A percentile compares a stretch with the other conserved stretches of the same genome.
Evolutionary conservation across 768 basidiomycete genomes (phyloP).

Genomic region (Tulasnella sp.): DNA sequence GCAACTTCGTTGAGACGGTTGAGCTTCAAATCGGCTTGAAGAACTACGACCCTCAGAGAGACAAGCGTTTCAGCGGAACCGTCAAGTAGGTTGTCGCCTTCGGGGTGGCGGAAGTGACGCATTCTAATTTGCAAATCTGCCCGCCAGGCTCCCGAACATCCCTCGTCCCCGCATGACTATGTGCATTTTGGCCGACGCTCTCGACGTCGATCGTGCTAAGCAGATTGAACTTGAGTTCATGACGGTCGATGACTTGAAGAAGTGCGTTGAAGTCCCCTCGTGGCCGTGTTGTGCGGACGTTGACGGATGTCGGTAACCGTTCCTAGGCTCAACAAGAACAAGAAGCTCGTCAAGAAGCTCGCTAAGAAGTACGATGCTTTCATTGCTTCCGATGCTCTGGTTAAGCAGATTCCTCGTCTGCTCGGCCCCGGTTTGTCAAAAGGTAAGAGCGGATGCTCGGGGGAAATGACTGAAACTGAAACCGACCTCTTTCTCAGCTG

Average conservation of each 20-base stretch:
- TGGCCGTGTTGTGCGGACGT: not conserved
- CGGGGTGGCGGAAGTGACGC: not conserved
- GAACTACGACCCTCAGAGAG: constrained; percentile 99
- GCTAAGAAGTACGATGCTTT: constrained; percentile 99
- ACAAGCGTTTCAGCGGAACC: constrained; percentile 99
- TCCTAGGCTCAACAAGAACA: constrained; percentile 96
- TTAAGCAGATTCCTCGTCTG: constrained; percentile 99
- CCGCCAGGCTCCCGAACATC: constrained; percentile 83
- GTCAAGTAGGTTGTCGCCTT: constrained; percentile 68
- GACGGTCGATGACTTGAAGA: constrained; percentile 99
- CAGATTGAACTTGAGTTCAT: constrained; percentile 98
- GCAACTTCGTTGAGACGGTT: constrained; percentile 94
- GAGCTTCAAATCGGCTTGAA: constrained; percentile 96
- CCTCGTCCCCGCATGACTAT: constrained; percentile 99
- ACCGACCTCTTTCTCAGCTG: constrained; percentile 57
- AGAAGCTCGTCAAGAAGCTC: constrained; percentile 99
- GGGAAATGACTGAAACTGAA: not conserved
- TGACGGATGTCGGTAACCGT: not conserved
- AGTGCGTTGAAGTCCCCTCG: constrained; percentile 56
- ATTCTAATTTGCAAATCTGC: constrained; percentile 26
- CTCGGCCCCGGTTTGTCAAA: constrained; percentile 99
- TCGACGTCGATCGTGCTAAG: constrained; percentile 98
- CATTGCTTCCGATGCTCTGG: constrained; percentile 93
- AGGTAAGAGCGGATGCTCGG: constrained; percentile 54
- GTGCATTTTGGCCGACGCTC: constrained; percentile 99